Conservation (phyloP, 768 basidiomycete genomes). For the Neoboletus subvelutipes region DNA sequence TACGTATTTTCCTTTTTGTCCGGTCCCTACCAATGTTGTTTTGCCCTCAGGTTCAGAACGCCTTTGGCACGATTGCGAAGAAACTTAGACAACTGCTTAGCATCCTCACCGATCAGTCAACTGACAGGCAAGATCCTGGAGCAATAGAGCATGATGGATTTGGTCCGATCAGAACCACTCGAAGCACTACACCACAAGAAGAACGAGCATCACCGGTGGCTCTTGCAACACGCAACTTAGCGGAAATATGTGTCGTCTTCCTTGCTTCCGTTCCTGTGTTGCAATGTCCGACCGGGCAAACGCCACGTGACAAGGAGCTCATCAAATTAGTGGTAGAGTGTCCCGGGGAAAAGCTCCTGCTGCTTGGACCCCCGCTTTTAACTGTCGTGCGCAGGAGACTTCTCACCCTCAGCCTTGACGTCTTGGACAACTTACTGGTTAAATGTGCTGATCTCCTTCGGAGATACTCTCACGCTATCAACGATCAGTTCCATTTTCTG, state of each 20-base stretch:
- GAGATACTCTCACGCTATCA: constrained; percentile 54
- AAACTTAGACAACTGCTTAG: constrained; percentile 45
- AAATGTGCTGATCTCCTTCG: constrained; percentile 52
- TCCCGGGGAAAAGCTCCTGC: constrained; percentile 54
- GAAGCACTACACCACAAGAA: constrained; percentile 30
- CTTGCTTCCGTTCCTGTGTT: constrained; percentile 63
- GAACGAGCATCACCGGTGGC: constrained; percentile 29
- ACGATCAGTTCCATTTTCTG: constrained; percentile 52
- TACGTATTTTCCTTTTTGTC: constrained; percentile 35
- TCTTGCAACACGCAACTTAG: constrained; percentile 35
- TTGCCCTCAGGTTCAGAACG: constrained; percentile 51
- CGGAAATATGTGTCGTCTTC: constrained; percentile 57
- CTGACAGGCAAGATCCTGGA: constrained; percentile 24
- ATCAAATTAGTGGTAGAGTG: constrained; percentile 51
- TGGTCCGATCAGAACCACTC: constrained; percentile 46
- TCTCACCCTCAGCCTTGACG: constrained; percentile 50
- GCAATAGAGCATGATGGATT: constrained; percentile 57
- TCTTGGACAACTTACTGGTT: constrained; percentile 53
- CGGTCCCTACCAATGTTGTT: background rate
- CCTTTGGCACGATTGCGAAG: constrained; percentile 32
- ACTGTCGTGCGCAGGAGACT: constrained; percentile 52
- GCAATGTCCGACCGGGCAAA: constrained; percentile 56
- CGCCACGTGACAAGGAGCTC: constrained; percentile 62
- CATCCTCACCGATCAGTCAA: constrained; percentile 26
- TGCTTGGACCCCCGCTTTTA: constrained; percentile 57